These are phyloP conservation scores for Gynostemma pentaphyllum DNA, from an alignment of 306 rosid species.

Conservation along the genomic window DNA sequence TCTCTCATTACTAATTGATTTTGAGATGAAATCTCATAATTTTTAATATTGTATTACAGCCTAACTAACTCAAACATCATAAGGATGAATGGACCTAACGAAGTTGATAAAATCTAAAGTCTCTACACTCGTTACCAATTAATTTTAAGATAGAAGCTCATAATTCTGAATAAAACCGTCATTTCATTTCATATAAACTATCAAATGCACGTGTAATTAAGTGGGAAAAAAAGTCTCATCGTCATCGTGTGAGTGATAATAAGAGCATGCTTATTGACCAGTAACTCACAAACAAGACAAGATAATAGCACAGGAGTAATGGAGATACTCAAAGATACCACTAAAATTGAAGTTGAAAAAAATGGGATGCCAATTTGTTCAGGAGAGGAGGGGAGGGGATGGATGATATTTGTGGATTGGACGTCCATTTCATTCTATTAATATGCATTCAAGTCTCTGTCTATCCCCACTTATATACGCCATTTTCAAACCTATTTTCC, in stretches of 20 bases:
- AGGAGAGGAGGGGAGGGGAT: background rate
- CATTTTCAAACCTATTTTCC: background rate
- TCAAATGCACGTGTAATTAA: background rate
- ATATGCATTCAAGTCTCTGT: background rate
- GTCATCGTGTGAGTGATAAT: background rate
- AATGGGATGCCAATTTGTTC: background rate
- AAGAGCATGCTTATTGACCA: background rate
- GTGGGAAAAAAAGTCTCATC: background rate
- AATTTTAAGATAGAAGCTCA: too few species aligned
- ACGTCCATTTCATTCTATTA: background rate
- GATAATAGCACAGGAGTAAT: background rate
- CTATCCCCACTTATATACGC: background rate
- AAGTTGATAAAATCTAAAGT: too few species aligned
- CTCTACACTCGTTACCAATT: too few species aligned
- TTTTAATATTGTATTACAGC: too few species aligned
- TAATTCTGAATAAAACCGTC: too few species aligned
- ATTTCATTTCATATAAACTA: background rate
- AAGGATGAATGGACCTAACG: too few species aligned
- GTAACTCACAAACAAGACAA: background rate
- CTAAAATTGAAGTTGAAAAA: conserved; percentile 4
- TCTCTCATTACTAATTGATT: too few species aligned
- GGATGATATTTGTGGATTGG: background rate
- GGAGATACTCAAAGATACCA: conserved; percentile 8
- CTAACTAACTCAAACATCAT: too few species aligned
- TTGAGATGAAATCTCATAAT: too few species aligned